These are phyloP conservation scores for Exophiala aquamarina DNA, from an alignment of 2,329 filamentous ascomycete species.

Conservation along the genomic window DNA sequence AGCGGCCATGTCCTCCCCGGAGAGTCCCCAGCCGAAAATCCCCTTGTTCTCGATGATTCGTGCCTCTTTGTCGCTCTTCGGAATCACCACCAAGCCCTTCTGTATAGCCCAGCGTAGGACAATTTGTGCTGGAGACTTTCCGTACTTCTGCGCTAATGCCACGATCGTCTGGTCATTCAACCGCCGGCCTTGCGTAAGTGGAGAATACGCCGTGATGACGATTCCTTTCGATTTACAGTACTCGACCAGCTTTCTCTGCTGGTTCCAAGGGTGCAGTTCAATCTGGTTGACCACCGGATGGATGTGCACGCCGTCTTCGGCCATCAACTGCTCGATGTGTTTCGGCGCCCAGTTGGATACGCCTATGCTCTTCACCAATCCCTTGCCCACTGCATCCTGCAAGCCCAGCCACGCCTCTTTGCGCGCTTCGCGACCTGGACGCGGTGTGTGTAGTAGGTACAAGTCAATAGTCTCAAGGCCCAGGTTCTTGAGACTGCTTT, in stretches of 20 bases:
- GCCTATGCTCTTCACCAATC: constrained; percentile 20
- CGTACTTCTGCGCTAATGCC: constrained; percentile 28
- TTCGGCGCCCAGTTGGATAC: constrained; percentile 20
- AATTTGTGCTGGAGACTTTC: constrained; percentile 26
- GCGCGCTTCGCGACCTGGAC: constrained; percentile 53
- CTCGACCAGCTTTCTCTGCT: constrained; percentile 23
- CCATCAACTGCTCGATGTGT: constrained; percentile 21
- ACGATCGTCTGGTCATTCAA: constrained; percentile 25
- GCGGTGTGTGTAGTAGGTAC: constrained; percentile 64
- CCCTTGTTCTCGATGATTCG: constrained; percentile 19
- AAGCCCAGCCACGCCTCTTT: constrained; percentile 66
- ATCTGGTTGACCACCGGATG: constrained; percentile 28
- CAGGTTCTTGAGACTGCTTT: constrained; percentile 42
- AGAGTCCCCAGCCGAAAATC: constrained; percentile 19
- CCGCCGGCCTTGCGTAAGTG: constrained; percentile 26
- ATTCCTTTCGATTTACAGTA: constrained; percentile 24
- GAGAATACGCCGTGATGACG: constrained; percentile 27
- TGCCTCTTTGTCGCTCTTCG: constrained; percentile 20
- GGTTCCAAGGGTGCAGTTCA: constrained; percentile 30
- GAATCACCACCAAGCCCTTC: constrained; percentile 21
- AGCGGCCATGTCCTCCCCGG: constrained; percentile 55
- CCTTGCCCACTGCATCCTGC: constrained; percentile 45
- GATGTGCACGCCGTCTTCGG: constrained; percentile 17
- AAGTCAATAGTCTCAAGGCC: constrained; percentile 49
- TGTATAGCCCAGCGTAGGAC: constrained; percentile 33